Evolutionary conservation across 2,329 filamentous ascomycete species (phyloP), one percentile per base, ranked within the genome.

Genomic region (Dendryphion nanum): DNA sequence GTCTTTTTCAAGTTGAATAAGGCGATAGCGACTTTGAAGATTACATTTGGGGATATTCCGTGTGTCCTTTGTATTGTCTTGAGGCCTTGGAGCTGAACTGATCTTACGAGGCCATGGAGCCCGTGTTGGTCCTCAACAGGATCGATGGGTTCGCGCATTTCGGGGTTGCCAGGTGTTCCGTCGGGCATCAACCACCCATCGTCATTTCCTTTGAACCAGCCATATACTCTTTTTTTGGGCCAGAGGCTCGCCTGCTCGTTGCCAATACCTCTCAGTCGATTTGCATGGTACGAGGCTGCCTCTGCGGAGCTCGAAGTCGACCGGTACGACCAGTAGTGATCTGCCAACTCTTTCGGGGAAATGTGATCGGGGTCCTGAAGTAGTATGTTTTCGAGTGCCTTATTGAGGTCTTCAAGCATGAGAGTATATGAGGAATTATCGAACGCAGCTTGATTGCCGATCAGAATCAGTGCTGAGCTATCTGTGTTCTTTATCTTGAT

Each of bases 381-480:
- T 29, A 36, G 20, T 4, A 14, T 29, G 20, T 36, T 19, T 12
- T 28, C 34, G 5, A 36, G 18, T 6, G 34, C 34, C 8, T 15
- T 28, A 5, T 36, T 28, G 5, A 36, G 34, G 18, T 36, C 34
- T 30, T 28, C 19, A n/a, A 36, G 14, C 3, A 36, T 4, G 12
- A 36, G 19, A 18, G 28, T 18, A 19, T 29, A 29, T 4, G 34
- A 36, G 14, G 30, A 17, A 30, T 36, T 36, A 14, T 36, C 34
- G 20, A 4, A 36, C n/a, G 34, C 34, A 14, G 34, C 34, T 7
- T 36, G 34, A 17, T 36, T 36, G 18, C 34, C 34, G 17, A 36
- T 14, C 12, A 36, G 34, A 17, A 35, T 36, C 15, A 36, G 30
- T 10, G 34, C 34, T 14, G 20, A 26, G 24, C 13, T 17, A 12